Conservation (phyloP, 108 stramenopile genomes). For the Pseudonitzschia multiseries region DNA sequence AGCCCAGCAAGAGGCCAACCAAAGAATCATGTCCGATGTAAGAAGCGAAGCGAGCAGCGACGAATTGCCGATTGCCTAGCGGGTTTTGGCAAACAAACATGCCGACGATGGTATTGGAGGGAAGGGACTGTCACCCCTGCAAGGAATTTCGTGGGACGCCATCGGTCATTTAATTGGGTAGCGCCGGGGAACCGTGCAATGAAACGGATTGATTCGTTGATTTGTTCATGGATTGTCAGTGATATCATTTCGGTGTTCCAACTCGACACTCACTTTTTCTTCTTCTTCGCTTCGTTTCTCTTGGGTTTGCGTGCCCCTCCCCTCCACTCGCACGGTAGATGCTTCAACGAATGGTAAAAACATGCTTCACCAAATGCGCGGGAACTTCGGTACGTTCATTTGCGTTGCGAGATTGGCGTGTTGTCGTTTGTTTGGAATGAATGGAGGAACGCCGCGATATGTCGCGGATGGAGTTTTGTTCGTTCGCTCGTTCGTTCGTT, state of each 20-base stretch:
- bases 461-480: too few relatives aligned
- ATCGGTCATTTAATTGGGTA: too few relatives aligned
- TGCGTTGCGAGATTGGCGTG: not conserved
- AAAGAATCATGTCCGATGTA: slow-evolving; percentile 72
- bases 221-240: too few relatives aligned
- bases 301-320: not conserved
- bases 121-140: too few relatives aligned
- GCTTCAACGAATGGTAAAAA: slow-evolving; percentile 73
- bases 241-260: too few relatives aligned
- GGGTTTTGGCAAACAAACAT: too few relatives aligned
- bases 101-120: too few relatives aligned
- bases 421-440: not conserved
- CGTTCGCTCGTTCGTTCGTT: not conserved
- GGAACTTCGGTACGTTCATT: slow-evolving; percentile 69
- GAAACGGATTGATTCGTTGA: too few relatives aligned
- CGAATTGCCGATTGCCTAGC: not conserved
- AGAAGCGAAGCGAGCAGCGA: not conserved
- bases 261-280: not conserved
- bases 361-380: slow-evolving; percentile 80
- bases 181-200: too few relatives aligned
- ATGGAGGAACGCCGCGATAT: too few relatives aligned
- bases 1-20: slow-evolving; percentile 84
- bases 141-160: too few relatives aligned
- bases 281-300: not conserved
- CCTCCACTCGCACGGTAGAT: slow-evolving; percentile 27